A percentile compares a stretch with the other conserved stretches of the same genome.
Evolutionary conservation across 2,329 filamentous ascomycete species (phyloP).

Genomic region (Sclerotinia borealis): DNA sequence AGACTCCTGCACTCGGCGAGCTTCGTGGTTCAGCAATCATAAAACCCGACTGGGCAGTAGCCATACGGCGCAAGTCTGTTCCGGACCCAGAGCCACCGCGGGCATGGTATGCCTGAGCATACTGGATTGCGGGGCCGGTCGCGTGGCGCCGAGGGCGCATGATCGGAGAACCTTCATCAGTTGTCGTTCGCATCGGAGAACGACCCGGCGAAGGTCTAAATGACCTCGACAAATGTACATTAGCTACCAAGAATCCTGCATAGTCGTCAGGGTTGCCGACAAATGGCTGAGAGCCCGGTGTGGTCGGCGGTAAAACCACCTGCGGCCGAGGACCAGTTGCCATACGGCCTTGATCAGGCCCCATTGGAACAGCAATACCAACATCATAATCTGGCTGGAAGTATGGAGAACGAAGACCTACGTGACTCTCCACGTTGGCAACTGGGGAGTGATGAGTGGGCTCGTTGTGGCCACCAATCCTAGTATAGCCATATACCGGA

Average conservation of each 20-base stretch:
- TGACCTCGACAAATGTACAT: neutral
- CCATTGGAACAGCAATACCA: neutral
- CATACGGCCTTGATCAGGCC: neutral
- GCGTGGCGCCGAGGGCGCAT: neutral
- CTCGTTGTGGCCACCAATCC: too few relatives aligned
- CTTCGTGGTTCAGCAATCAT: neutral
- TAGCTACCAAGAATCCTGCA: neutral
- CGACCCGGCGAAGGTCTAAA: neutral
- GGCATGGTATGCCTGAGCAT: neutral
- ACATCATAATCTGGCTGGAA: neutral
- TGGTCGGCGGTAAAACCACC: neutral
- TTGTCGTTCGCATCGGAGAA: neutral
- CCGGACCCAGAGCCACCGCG: neutral
- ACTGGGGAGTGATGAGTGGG: neutral
- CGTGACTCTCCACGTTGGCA: neutral
- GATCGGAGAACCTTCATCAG: constrained; percentile 2
- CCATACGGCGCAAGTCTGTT: neutral
- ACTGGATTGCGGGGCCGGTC: neutral
- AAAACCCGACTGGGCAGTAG: neutral
- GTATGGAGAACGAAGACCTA: neutral
- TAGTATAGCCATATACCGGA: neutral
- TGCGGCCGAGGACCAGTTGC: neutral
- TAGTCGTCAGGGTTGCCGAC: too few relatives aligned
- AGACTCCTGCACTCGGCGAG: neutral
- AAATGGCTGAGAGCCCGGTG: neutral